Evolutionary conservation across 2,329 filamentous ascomycete genomes (phyloP).

Genomic region (Arthroderma sp.): DNA sequence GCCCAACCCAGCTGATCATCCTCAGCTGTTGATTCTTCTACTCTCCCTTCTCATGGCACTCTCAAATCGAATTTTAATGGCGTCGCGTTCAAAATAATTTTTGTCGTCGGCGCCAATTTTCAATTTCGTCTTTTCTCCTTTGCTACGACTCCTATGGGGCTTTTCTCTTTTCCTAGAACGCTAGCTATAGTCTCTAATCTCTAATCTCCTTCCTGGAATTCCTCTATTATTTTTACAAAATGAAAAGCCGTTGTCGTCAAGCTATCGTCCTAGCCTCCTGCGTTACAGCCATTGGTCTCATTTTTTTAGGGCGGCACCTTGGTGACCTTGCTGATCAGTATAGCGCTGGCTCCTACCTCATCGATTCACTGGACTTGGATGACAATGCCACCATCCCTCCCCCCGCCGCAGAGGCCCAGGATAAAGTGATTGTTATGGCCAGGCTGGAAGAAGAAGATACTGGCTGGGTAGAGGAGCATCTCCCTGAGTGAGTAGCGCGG

Average conservation of each 20-base stretch:
- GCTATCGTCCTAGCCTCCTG: neutral
- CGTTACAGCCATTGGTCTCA: neutral
- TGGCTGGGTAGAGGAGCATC: conserved; percentile 31
- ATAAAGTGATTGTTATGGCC: conserved; percentile 27
- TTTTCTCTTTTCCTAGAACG: neutral
- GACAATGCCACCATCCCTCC: neutral
- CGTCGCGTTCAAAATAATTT: too few species aligned
- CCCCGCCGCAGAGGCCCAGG: neutral
- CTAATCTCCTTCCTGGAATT: too few species aligned
- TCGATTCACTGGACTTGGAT: neutral
- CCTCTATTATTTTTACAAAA: neutral
- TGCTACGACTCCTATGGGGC: neutral
- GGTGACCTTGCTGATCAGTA: conserved; percentile 1
- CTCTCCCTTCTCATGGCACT: too few species aligned
- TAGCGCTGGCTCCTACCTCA: neutral
- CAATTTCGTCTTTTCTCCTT: too few species aligned
- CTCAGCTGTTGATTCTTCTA: too few species aligned
- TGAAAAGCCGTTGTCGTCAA: conserved; percentile 1
- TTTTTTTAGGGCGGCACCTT: neutral
- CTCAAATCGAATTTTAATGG: too few species aligned
- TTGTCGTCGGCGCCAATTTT: too few species aligned
- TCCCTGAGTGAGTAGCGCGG: conserved; percentile 29
- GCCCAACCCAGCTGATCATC: too few species aligned
- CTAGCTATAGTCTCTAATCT: neutral
- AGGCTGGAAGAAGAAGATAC: conserved; percentile 31